Evolutionary conservation across 1,139 yeast genomes (phyloP).

Genomic region (Candida sanyaensis): DNA sequence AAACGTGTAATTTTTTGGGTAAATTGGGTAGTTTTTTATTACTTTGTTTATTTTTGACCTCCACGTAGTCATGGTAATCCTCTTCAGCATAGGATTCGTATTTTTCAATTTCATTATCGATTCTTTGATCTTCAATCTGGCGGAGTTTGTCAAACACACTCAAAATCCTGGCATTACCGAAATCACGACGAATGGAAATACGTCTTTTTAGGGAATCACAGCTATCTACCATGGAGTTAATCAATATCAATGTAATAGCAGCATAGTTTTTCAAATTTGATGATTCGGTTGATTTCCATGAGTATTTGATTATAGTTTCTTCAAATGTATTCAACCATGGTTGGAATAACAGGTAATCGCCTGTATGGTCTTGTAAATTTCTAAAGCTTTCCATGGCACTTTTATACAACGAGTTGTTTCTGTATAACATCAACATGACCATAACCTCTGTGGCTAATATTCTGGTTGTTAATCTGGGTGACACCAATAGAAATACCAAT

Average conservation of each 20-base stretch:
- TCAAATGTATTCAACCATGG: conserved; percentile 47
- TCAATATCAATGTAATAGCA: conserved; percentile 45
- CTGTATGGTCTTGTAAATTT: conserved; percentile 35
- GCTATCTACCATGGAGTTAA: conserved; percentile 44
- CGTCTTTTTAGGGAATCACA: conserved; percentile 33
- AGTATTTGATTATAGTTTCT: conserved; percentile 31
- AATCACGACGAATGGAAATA: conserved; percentile 36
- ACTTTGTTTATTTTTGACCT: conserved; percentile 3
- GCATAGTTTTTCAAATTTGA: conserved; percentile 39
- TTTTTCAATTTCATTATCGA: conserved; percentile 46
- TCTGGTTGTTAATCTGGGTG: conserved; percentile 45
- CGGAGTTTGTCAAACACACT: conserved; percentile 41
- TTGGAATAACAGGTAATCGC: conserved; percentile 39
- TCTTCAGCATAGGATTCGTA: conserved; percentile 44
- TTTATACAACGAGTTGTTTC: conserved; percentile 26
- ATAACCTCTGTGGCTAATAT: conserved; percentile 46
- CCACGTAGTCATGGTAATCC: conserved; percentile 24
- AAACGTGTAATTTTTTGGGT: conserved; percentile 1
- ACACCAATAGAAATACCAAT: conserved; percentile 38
- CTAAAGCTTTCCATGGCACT: conserved; percentile 35
- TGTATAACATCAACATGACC: conserved; percentile 35
- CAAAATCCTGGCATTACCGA: conserved; percentile 41
- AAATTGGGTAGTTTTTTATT: conserved; percentile 6
- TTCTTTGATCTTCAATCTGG: conserved; percentile 36
- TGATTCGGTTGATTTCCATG: conserved; percentile 13